Percentiles rank a stretch among this genome's conserved stretches.
Conservation (phyloP, 1,284 basidiomycete genomes). For the Rhodotorula sp. region DNA sequence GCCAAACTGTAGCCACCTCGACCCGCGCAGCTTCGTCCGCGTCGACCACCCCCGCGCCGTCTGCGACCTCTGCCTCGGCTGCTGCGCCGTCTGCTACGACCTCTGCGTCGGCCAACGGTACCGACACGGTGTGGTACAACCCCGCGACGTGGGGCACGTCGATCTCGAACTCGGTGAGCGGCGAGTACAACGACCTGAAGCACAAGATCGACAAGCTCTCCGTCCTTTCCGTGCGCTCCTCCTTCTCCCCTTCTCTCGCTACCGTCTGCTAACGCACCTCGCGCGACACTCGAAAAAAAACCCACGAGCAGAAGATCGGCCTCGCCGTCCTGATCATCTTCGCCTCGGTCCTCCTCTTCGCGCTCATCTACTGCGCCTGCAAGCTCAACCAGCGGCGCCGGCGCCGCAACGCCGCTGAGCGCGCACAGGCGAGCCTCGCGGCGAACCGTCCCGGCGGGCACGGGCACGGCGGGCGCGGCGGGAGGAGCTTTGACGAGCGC, state of each 20-base stretch:
- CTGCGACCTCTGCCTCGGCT: neutral
- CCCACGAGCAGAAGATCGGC: conserved; percentile 25
- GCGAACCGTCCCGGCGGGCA: neutral
- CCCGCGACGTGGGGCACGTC: conserved; percentile 8
- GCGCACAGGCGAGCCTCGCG: conserved; percentile 4
- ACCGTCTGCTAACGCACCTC: neutral
- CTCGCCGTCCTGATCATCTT: conserved; percentile 15
- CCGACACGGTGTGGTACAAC: conserved; percentile 3
- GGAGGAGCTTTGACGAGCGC: conserved; percentile 5
- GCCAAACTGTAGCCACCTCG: conserved; percentile 4
- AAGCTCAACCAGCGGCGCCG: conserved; percentile 21
- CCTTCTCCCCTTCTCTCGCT: no score
- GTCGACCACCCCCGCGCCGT: neutral
- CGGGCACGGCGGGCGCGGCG: neutral
- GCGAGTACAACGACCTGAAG: conserved; percentile 7
- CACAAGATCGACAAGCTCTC: conserved; percentile 14
- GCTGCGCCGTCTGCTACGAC: neutral
- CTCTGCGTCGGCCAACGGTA: neutral
- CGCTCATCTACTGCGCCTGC: conserved; percentile 25
- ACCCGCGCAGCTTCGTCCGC: neutral
- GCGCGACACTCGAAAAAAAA: no score
- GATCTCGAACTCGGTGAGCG: neutral
- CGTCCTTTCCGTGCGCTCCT: conserved; percentile 10
- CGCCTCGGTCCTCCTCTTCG: conserved; percentile 8
- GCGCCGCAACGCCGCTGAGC: conserved; percentile 15